Percentiles rank a stretch among this genome's conserved stretches.
phyloP scores from a whole-genome alignment of 305 asterid species.

The Fraxinus dipetala region DNA sequence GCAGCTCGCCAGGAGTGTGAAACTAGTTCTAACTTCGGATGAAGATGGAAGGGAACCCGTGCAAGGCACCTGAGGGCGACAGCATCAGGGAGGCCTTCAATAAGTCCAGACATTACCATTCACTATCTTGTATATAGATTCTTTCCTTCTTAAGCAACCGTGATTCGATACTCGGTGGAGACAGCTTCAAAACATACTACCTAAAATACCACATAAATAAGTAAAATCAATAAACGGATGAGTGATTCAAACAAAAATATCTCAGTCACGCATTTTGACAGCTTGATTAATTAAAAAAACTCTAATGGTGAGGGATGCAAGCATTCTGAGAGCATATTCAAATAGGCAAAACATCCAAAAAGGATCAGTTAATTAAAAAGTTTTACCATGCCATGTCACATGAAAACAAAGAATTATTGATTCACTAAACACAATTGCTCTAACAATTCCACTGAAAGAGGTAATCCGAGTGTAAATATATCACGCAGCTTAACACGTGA shows the following conservation, averaged over 20 bases:
- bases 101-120: slow-evolving; percentile 73
- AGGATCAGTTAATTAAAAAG: not conserved
- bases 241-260: not conserved
- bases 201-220: slow-evolving; percentile 26
- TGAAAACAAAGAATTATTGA: not conserved
- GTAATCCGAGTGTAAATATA: not conserved
- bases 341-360: not conserved
- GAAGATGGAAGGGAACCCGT: slow-evolving; percentile 81
- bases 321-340: not conserved
- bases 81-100: slow-evolving; percentile 98
- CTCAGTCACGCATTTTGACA: not conserved
- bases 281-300: not conserved
- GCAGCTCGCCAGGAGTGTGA: slow-evolving; percentile 88
- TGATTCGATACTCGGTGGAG: slow-evolving; percentile 20
- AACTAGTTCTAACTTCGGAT: slow-evolving; percentile 75
- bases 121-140: slow-evolving; percentile 26
- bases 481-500: not conserved
- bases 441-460: not conserved
- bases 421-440: not conserved
- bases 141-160: not conserved
- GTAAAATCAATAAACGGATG: not conserved
- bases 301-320: not conserved
- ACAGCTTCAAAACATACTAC: slow-evolving; percentile 20
- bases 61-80: slow-evolving; percentile 92
- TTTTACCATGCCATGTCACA: not conserved